These are phyloP conservation scores for Penicillium tannophilum DNA, from an alignment of 495 filamentous ascomycete genomes.

Conservation along the genomic window DNA sequence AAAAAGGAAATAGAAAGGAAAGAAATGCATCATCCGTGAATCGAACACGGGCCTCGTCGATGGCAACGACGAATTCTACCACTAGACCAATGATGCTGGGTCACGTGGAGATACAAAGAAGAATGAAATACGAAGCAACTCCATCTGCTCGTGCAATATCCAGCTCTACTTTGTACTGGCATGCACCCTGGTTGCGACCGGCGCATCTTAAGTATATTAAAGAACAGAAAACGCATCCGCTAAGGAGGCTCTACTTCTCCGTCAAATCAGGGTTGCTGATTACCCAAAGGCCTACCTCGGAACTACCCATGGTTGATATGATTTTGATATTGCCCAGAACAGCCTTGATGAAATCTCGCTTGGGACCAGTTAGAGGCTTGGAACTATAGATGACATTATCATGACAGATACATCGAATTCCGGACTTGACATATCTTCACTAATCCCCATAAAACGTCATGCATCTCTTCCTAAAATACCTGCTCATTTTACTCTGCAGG, in stretches of 20 bases:
- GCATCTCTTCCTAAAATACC: too few species aligned
- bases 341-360: slow-evolving; percentile 7
- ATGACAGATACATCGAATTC: slow-evolving; percentile 17
- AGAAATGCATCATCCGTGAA: slow-evolving; percentile 55
- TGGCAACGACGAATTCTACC: slow-evolving; percentile 63
- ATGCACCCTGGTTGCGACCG: too few species aligned
- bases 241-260: neutral
- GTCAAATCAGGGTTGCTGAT: slow-evolving; percentile 24
- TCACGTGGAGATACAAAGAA: too few species aligned
- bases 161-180: too few species aligned
- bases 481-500: too few species aligned
- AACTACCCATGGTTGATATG: neutral
- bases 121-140: too few species aligned
- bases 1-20: neutral
- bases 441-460: too few species aligned
- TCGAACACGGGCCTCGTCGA: slow-evolving; percentile 63
- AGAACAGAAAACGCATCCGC: slow-evolving; percentile 30
- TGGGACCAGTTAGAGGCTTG: slow-evolving; percentile 22
- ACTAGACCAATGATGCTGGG: slow-evolving; percentile 58
- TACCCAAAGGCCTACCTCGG: slow-evolving; percentile 12
- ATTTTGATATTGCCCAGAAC: neutral
- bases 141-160: too few species aligned
- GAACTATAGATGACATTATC: slow-evolving; percentile 34
- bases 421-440: too few species aligned
- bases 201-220: too few species aligned